Evolutionary conservation across 1,139 yeast genomes (phyloP).

Genomic region (Debaryomyces psychrophilus): DNA sequence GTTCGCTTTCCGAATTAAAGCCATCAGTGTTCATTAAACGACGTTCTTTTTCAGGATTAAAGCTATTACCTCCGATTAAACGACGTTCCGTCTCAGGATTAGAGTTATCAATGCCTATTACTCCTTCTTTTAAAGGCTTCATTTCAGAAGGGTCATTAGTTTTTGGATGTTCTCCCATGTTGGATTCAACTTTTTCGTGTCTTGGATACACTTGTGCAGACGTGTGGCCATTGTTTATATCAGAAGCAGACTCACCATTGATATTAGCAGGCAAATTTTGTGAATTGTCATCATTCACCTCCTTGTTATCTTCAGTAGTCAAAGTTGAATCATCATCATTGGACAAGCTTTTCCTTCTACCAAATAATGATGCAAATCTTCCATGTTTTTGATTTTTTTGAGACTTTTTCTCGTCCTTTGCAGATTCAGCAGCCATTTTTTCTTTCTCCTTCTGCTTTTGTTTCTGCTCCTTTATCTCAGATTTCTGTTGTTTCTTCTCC

Average conservation of each 20-base stretch:
- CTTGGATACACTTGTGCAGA: not conserved
- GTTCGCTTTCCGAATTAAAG: not conserved
- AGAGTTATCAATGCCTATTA: not conserved
- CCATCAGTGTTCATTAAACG: not conserved
- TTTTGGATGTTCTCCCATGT: not conserved
- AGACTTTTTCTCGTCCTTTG: slow-evolving; percentile 8
- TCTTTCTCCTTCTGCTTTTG: slow-evolving; percentile 18
- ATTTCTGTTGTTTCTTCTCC: slow-evolving; percentile 30
- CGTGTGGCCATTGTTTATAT: not conserved
- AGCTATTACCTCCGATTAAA: not conserved
- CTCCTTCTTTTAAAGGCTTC: not conserved
- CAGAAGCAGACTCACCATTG: not conserved
- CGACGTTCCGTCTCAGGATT: not conserved
- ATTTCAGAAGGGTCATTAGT: not conserved
- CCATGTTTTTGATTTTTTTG: slow-evolving; percentile 5
- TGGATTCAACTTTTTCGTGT: not conserved
- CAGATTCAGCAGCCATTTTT: slow-evolving; percentile 16
- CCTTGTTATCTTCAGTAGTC: not conserved
- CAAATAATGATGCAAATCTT: slow-evolving; percentile 9
- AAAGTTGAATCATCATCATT: slow-evolving; percentile 1
- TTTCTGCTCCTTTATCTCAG: slow-evolving; percentile 20
- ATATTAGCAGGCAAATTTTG: not conserved
- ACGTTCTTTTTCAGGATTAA: not conserved
- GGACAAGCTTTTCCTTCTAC: slow-evolving; percentile 5
- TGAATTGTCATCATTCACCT: not conserved